Evolutionary conservation across 148 eudicot genomes (phyloP).

Genomic region (Rhododendron molle): DNA sequence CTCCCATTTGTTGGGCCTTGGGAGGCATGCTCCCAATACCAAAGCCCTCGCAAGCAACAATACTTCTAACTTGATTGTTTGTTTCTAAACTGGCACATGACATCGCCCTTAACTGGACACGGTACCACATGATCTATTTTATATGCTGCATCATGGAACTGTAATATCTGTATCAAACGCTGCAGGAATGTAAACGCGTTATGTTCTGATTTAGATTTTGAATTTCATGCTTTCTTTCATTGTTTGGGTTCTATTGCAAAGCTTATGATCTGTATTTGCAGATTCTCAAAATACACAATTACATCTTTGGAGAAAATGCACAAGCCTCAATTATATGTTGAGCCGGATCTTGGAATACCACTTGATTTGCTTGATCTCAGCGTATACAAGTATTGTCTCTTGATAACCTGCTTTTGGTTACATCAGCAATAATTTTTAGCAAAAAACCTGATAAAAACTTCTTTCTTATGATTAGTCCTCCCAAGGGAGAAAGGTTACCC

Average conservation of each 20-base stretch:
- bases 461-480: conserved; percentile 51
- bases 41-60: neutral
- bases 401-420: conserved; percentile 9
- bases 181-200: neutral
- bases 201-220: neutral
- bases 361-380: conserved; percentile 98
- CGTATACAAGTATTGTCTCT: conserved; percentile 70
- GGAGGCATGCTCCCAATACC: neutral
- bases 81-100: neutral
- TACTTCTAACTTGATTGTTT: neutral
- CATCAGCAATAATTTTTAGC: neutral
- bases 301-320: conserved; percentile 92
- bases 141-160: neutral
- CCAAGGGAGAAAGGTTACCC: conserved; percentile 49
- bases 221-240: neutral
- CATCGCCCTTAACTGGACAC: neutral
- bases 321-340: conserved; percentile 84
- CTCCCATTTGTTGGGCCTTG: neutral
- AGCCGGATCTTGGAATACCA: conserved; percentile 96
- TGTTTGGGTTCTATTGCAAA: conserved; percentile 6
- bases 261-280: conserved; percentile 35
- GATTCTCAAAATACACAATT: conserved; percentile 69
- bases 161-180: neutral
- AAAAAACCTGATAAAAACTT: conserved; percentile 2
- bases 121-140: neutral